These are phyloP conservation scores for Lasiodiplodia gonubiensis DNA, from an alignment of 2,329 filamentous ascomycete species.

Conservation along the genomic window DNA sequence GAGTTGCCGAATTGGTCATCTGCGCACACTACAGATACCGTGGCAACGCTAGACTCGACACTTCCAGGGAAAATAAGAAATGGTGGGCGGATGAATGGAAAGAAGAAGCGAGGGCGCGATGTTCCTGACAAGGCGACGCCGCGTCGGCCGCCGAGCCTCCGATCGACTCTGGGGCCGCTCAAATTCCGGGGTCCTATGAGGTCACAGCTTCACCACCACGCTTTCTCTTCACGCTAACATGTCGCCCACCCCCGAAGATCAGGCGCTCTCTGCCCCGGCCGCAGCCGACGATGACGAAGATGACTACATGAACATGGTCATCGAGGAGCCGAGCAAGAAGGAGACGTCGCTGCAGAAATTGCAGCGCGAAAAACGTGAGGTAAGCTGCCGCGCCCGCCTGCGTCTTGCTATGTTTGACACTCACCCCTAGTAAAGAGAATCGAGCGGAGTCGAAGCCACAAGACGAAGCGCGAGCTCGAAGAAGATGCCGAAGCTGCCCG, in stretches of 20 bases:
- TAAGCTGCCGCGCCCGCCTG: slow-evolving; percentile 33
- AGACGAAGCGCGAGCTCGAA: slow-evolving; percentile 84
- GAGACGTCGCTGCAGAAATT: slow-evolving; percentile 69
- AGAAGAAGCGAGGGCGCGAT: not conserved
- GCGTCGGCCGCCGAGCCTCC: slow-evolving; percentile 21
- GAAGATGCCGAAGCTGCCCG: slow-evolving; percentile 73
- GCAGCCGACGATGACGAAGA: slow-evolving; percentile 62
- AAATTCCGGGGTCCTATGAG: slow-evolving; percentile 16
- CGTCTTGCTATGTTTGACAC: slow-evolving; percentile 7
- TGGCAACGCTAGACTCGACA: too few species aligned
- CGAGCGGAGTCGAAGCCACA: slow-evolving; percentile 40
- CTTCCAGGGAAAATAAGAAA: not conserved
- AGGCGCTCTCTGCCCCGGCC: not conserved
- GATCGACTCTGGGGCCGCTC: slow-evolving; percentile 8
- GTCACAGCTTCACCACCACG: slow-evolving; percentile 14
- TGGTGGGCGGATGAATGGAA: too few species aligned
- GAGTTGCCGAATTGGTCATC: not conserved
- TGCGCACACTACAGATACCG: not conserved
- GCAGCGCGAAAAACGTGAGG: slow-evolving; percentile 59
- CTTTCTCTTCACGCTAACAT: not conserved
- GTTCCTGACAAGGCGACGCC: slow-evolving; percentile 5
- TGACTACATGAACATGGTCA: slow-evolving; percentile 97
- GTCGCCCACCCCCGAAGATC: not conserved
- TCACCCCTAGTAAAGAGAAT: slow-evolving; percentile 26
- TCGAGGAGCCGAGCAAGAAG: slow-evolving; percentile 67